These are phyloP conservation scores for Hygrocybe punicea DNA, from an alignment of 768 basidiomycete species.

Conservation along the genomic window DNA sequence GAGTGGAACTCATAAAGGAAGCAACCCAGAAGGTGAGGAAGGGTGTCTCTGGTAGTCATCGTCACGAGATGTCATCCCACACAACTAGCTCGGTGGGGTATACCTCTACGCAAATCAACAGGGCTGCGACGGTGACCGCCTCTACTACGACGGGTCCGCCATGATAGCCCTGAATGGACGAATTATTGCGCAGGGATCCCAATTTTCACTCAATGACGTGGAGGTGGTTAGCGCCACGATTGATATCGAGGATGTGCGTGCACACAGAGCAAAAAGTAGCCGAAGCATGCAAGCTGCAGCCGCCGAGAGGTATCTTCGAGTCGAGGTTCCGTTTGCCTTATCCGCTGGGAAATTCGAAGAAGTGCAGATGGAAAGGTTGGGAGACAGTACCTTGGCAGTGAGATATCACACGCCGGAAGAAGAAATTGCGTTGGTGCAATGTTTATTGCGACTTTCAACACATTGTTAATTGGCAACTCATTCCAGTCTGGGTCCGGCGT, in stretches of 20 bases:
- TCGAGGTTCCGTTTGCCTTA: constrained; percentile 77
- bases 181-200: constrained; percentile 91
- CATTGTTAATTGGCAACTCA: background rate
- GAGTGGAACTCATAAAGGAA: constrained; percentile 94
- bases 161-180: constrained; percentile 94
- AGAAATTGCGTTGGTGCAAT: constrained; percentile 84
- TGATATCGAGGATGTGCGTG: constrained; percentile 94
- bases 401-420: constrained; percentile 87
- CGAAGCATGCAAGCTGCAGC: constrained; percentile 86
- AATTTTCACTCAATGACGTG: constrained; percentile 93
- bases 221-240: constrained; percentile 95
- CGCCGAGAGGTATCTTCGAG: constrained; percentile 71
- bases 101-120: constrained; percentile 99
- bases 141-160: constrained; percentile 97
- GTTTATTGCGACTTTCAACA: background rate
- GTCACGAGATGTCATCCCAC: constrained; percentile 4
- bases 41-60: background rate
- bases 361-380: constrained; percentile 42
- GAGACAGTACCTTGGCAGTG: constrained; percentile 44
- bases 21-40: constrained; percentile 84
- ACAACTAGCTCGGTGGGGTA: constrained; percentile 79
- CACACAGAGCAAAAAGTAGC: constrained; percentile 80
- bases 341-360: constrained; percentile 72
- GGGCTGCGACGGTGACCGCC: constrained; percentile 95
- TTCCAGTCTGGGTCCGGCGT: constrained; percentile 89